Base-by-base conservation (phyloP, 2,329 filamentous ascomycete genomes). In the Pseudogymnoascus sp. region DNA sequence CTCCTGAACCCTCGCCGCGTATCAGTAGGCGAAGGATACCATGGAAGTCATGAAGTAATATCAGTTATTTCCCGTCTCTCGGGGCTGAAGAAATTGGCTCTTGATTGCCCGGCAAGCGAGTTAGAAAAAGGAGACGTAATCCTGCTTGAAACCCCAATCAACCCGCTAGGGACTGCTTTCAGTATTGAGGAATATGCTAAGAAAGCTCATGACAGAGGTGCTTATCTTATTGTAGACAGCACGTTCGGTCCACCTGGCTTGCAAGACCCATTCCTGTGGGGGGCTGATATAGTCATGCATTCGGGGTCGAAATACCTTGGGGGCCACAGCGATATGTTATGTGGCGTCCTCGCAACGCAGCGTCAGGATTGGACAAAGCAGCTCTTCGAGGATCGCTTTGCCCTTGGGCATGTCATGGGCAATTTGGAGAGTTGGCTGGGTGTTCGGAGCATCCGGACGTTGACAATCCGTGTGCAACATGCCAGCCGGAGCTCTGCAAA, bases 291-390 rank as follows among this genome's bases (percentile, higher is more conserved):
- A 0, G 85, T 96, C 37, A 90, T 98, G 90, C 95, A 99, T 77
- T 89, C 85, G 61, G 95, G 92, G 3, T 96, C 93, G 19, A 99
- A 98, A 81, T 99, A 98, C 77, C 85, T 99, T 69, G 95, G 95
- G 19, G 95, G 95, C 0, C 95, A 99, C 78, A 93, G 89, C 69
- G 95, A 99, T 77, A 82, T 98, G 82, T 85, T 98, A 5, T 96
- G 90, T 73, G 95, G 95, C 23, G 88, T 96, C 19, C 78, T 99
- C 28, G 85, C 86, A 0, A 83, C 92, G 4, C 79, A 83, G 61
- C 82, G 83, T 14, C 75, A 80, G 61, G 79, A 79, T 4, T 90
- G 88, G 88, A 75, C 85, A n/a, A 73, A 74, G 34, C 78, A 77
- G 19, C 77, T 98, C 71, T 78, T 81, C 57, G 73, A 75, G 1